phyloP scores from a whole-genome alignment of 2,329 filamentous ascomycete genomes.

The Sarocladiaceae sp. region DNA sequence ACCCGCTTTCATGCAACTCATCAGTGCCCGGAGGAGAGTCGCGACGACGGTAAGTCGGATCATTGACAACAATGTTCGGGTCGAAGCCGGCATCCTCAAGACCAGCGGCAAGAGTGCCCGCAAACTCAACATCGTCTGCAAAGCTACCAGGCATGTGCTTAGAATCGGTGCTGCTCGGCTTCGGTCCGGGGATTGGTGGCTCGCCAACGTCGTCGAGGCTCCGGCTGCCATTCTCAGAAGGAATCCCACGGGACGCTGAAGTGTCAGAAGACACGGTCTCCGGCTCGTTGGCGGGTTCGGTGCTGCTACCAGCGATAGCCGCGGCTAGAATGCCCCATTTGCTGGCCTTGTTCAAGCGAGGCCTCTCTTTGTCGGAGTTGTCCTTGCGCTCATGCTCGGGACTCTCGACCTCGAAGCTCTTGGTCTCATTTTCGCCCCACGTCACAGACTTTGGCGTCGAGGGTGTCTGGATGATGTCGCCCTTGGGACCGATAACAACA shows the following conservation, averaged over 20 bases:
- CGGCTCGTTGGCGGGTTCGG: slow-evolving; percentile 30
- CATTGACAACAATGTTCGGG: slow-evolving; percentile 64
- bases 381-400: slow-evolving; percentile 36
- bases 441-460: slow-evolving; percentile 54
- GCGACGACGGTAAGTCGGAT: slow-evolving; percentile 59
- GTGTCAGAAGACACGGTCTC: slow-evolving; percentile 18
- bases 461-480: slow-evolving; percentile 37
- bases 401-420: slow-evolving; percentile 59
- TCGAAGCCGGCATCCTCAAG: slow-evolving; percentile 67
- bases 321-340: slow-evolving; percentile 51
- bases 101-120: slow-evolving; percentile 64
- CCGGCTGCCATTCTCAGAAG: slow-evolving; percentile 11
- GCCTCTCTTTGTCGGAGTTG: slow-evolving; percentile 25
- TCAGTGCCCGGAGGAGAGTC: slow-evolving; percentile 60
- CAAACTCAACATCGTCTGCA: slow-evolving; percentile 64
- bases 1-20: slow-evolving; percentile 33
- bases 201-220: slow-evolving; percentile 35
- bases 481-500: slow-evolving; percentile 30
- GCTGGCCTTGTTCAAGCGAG: slow-evolving; percentile 34
- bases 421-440: slow-evolving; percentile 62
- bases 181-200: slow-evolving; percentile 53
- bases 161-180: slow-evolving; percentile 43
- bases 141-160: slow-evolving; percentile 62
- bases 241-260: neutral
- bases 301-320: slow-evolving; percentile 40